These are phyloP conservation scores for Trichoderma breve DNA, from an alignment of 2,329 filamentous ascomycete species.

Conservation along the genomic window DNA sequence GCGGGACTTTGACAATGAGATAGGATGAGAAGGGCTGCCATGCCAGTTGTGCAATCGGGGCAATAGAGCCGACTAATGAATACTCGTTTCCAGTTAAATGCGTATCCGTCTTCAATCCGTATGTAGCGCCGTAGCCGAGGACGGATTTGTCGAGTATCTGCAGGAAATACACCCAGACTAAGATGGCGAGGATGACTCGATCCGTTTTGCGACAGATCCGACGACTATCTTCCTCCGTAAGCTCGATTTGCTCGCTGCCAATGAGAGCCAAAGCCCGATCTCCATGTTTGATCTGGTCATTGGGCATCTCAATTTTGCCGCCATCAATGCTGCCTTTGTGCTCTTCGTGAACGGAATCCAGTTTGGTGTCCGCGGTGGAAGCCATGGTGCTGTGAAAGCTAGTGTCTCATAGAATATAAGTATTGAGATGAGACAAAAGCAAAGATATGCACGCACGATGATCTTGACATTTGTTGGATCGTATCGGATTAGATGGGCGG, in stretches of 20 bases:
- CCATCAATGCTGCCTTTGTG: background rate
- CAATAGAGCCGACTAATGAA: slow-evolving; percentile 56
- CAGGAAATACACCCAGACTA: slow-evolving; percentile 57
- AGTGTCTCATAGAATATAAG: background rate
- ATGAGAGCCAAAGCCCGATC: background rate
- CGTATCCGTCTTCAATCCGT: slow-evolving; percentile 50
- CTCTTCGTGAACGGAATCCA: background rate
- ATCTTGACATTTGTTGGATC: background rate
- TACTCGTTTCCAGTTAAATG: slow-evolving; percentile 53
- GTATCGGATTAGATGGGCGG: background rate
- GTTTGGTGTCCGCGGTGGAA: background rate
- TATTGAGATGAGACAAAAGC: background rate
- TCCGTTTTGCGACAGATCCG: slow-evolving; percentile 62
- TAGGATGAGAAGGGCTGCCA: slow-evolving; percentile 60
- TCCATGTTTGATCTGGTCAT: background rate
- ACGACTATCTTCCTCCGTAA: slow-evolving; percentile 26
- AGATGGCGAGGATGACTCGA: slow-evolving; percentile 52
- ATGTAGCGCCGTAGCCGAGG: slow-evolving; percentile 57
- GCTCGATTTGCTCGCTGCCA: background rate
- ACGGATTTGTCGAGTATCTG: slow-evolving; percentile 58
- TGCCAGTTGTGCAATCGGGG: slow-evolving; percentile 57
- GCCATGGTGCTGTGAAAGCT: background rate
- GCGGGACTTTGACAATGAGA: slow-evolving; percentile 60
- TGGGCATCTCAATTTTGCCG: background rate
- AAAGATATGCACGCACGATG: background rate